phyloP scores from a whole-genome alignment of 495 filamentous ascomycete species.

The Staphylotrichum longicolle region DNA sequence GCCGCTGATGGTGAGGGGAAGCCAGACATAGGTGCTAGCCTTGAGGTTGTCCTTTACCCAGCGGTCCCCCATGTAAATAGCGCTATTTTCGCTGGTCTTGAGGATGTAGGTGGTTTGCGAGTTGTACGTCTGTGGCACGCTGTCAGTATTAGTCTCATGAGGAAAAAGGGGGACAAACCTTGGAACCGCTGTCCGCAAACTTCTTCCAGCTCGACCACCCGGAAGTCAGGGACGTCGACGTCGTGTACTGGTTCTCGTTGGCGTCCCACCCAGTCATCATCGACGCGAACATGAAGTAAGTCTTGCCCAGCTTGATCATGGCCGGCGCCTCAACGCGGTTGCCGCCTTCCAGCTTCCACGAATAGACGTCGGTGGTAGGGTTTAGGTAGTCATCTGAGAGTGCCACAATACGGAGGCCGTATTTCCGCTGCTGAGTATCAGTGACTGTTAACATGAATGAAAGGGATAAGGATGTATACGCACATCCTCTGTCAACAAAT shows the following conservation, averaged over 20 bases:
- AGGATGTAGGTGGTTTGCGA: constrained; percentile 54
- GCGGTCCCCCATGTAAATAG: constrained; percentile 66
- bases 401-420: constrained; percentile 53
- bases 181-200: constrained; percentile 54
- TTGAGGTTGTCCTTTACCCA: constrained; percentile 60
- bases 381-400: constrained; percentile 50
- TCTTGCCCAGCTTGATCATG: constrained; percentile 37
- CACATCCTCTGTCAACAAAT: constrained; percentile 63
- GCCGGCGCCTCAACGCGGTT: constrained; percentile 45
- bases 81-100: constrained; percentile 28
- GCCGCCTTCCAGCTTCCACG: constrained; percentile 22
- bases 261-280: constrained; percentile 49
- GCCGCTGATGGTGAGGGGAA: constrained; percentile 58
- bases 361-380: constrained; percentile 28
- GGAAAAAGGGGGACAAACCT: constrained; percentile 14
- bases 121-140: constrained; percentile 42
- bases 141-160: too few species aligned
- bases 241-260: constrained; percentile 59
- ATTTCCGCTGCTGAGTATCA: constrained; percentile 37
- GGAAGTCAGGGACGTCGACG: constrained; percentile 39
- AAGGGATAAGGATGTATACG: neutral
- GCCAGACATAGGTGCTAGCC: constrained; percentile 63
- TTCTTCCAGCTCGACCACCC: constrained; percentile 58
- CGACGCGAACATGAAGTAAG: constrained; percentile 44
- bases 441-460: constrained; percentile 16